Conservation (phyloP, 2,329 filamentous ascomycete genomes). For the Lecanicillium sp. region DNA sequence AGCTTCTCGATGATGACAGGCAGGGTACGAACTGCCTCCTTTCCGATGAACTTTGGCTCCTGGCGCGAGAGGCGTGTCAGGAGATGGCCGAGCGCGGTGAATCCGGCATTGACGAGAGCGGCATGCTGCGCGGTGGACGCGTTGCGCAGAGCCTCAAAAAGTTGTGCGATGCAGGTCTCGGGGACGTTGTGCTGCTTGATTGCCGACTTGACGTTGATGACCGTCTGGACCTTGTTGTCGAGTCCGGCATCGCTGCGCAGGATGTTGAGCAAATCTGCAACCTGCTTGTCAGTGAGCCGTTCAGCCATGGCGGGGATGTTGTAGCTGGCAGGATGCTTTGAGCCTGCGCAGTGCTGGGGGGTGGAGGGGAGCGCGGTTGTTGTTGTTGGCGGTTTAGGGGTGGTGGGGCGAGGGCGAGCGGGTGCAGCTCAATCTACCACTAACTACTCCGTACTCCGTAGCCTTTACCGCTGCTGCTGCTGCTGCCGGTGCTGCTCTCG, state of each 20-base stretch:
- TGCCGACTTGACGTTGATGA: constrained; percentile 73
- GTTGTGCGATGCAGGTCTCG: constrained; percentile 60
- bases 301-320: constrained; percentile 40
- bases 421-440: too few relatives aligned
- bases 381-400: not conserved
- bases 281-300: constrained; percentile 54
- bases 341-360: not conserved
- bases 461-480: too few relatives aligned
- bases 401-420: not conserved
- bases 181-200: constrained; percentile 93
- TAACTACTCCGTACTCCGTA: too few relatives aligned
- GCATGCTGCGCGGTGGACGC: constrained; percentile 73
- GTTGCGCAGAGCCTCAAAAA: constrained; percentile 76
- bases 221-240: constrained; percentile 63
- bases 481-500: too few relatives aligned
- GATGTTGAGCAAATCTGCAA: constrained; percentile 46
- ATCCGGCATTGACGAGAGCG: constrained; percentile 72
- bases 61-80: constrained; percentile 81
- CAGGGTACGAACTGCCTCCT: constrained; percentile 65
- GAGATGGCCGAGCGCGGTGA: constrained; percentile 82
- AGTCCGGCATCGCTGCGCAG: constrained; percentile 58
- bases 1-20: constrained; percentile 76
- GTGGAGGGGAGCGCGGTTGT: not conserved
- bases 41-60: constrained; percentile 66
- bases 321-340: not conserved